Percentiles rank a stretch among this genome's conserved stretches.
phyloP scores from a whole-genome alignment of 495 filamentous ascomycete genomes.

The Halenospora varia region DNA sequence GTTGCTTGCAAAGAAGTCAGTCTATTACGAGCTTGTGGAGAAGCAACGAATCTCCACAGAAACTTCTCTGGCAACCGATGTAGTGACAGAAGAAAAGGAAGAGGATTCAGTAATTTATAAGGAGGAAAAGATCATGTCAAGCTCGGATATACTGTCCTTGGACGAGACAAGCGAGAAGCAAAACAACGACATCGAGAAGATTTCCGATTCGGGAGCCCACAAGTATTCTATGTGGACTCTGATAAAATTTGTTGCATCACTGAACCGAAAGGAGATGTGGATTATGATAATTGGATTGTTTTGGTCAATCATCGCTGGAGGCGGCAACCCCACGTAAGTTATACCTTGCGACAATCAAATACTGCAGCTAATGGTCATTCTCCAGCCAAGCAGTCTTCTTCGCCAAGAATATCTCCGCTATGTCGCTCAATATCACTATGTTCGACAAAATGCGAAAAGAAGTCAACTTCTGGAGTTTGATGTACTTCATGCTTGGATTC shows the following conservation, averaged over 20 bases:
- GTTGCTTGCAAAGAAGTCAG: constrained; percentile 34
- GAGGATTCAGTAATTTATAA: no score
- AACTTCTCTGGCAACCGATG: not conserved
- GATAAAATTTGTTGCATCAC: not conserved
- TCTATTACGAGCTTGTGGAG: constrained; percentile 9
- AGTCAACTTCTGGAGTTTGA: constrained; percentile 50
- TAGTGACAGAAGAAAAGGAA: not conserved
- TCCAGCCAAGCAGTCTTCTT: constrained; percentile 33
- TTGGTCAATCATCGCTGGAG: not conserved
- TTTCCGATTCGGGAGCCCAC: no score
- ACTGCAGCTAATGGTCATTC: constrained; percentile 38
- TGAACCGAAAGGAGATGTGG: not conserved
- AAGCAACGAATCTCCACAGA: constrained; percentile 36
- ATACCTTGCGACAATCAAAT: constrained; percentile 43
- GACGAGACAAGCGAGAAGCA: no score
- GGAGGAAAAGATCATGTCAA: no score
- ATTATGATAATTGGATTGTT: not conserved
- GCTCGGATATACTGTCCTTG: no score
- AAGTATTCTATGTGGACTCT: no score
- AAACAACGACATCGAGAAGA: no score
- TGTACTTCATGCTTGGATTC: constrained; percentile 50
- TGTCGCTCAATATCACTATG: no score
- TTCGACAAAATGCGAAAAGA: constrained; percentile 53
- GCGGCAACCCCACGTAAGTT: not conserved
- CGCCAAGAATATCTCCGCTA: constrained; percentile 39